Evolutionary conservation across 169 alveolate genomes (phyloP).

Genomic region (Eimeria sp.): DNA sequence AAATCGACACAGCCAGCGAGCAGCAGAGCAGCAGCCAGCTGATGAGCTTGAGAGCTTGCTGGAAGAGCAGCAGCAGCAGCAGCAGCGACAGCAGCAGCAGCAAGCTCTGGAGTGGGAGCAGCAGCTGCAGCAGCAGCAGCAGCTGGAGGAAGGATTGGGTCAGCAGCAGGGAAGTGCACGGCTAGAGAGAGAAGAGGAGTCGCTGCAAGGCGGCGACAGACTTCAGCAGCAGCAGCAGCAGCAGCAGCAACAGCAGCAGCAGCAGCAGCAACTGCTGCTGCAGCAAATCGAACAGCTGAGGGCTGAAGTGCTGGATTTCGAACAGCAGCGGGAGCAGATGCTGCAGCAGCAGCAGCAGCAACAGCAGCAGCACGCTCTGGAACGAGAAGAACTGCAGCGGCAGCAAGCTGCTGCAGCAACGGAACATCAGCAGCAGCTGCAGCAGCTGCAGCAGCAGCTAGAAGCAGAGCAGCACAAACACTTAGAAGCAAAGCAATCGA

Average conservation of each 20-base stretch:
- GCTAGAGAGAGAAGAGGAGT: neutral
- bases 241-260: conserved; percentile 34
- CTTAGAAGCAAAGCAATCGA: neutral
- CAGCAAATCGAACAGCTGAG: conserved; percentile 13
- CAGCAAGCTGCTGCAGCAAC: neutral
- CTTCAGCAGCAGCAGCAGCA: conserved; percentile 20
- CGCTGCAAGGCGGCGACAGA: neutral
- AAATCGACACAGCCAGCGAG: neutral
- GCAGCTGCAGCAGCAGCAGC: conserved; percentile 13
- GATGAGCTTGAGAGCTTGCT: neutral
- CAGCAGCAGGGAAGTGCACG: neutral
- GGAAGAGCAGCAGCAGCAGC: conserved; percentile 18
- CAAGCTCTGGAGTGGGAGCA: no score
- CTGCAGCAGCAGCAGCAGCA: conserved; percentile 49
- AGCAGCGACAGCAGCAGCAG: conserved; percentile 25
- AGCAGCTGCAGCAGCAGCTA: conserved; percentile 31
- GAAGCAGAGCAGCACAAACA: conserved; percentile 19
- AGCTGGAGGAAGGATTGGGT: conserved; percentile 10
- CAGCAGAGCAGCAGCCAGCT: neutral
- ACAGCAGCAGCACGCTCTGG: conserved; percentile 16
- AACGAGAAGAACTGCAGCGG: conserved; percentile 3
- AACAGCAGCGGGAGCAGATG: conserved; percentile 22
- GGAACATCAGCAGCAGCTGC: conserved; percentile 26
- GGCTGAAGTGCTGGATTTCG: neutral
- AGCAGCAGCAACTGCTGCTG: conserved; percentile 16